Conservation (phyloP, 2,329 filamentous ascomycete species). For the Botrytis porri region DNA sequence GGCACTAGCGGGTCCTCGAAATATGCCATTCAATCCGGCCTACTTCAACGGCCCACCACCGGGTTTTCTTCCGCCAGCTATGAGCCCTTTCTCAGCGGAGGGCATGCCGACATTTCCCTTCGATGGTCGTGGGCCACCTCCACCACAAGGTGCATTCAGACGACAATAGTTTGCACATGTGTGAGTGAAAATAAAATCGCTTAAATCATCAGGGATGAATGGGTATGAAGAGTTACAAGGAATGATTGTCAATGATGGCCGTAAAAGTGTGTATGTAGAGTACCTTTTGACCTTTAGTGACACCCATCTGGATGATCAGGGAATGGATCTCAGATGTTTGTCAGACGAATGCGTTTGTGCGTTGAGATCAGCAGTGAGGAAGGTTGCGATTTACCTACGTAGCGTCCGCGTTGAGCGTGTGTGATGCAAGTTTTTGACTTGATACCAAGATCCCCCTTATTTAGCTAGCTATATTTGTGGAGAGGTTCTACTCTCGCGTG, state of each 20-base stretch:
- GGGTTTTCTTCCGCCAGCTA: conserved; percentile 54
- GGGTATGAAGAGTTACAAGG: neutral
- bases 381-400: neutral
- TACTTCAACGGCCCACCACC: conserved; percentile 46
- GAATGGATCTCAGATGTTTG: neutral
- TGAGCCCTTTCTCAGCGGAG: conserved; percentile 53
- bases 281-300: neutral
- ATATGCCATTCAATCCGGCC: conserved; percentile 52
- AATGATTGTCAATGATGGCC: neutral
- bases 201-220: neutral
- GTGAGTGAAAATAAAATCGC: neutral
- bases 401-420: neutral
- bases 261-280: neutral
- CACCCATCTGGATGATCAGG: neutral
- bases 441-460: conserved; percentile 5
- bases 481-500: neutral
- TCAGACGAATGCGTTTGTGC: conserved; percentile 5
- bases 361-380: neutral
- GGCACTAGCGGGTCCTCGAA: conserved; percentile 41
- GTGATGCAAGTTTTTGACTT: neutral
- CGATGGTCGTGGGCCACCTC: conserved; percentile 50
- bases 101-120: conserved; percentile 51
- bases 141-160: conserved; percentile 48
- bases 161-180: conserved; percentile 34
- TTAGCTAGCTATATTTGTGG: conserved; percentile 6